These are phyloP conservation scores for Solanum aculeatissimum DNA, from an alignment of 305 asterid species.

Conservation along the genomic window DNA sequence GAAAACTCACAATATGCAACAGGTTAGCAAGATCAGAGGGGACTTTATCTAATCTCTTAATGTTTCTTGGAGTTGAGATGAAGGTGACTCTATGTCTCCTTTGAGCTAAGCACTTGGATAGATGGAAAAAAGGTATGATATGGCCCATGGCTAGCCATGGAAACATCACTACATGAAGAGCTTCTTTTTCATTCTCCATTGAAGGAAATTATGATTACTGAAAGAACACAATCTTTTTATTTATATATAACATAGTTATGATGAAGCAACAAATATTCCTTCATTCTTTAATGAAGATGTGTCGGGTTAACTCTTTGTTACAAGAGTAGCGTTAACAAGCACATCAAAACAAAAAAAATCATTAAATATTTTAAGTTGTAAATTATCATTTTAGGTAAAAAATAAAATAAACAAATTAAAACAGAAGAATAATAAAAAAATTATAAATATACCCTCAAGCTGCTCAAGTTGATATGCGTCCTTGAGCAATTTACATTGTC, in stretches of 20 bases:
- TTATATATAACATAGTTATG: neutral
- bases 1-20: constrained; percentile 31
- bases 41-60: constrained; percentile 34
- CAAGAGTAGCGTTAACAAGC: no score
- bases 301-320: no score
- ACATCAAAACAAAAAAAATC: no score
- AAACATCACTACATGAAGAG: constrained; percentile 70
- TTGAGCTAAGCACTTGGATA: constrained; percentile 49
- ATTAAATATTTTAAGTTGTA: no score
- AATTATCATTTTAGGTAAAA: no score
- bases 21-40: constrained; percentile 37
- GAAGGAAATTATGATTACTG: neutral
- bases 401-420: no score
- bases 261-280: neutral
- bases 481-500: no score
- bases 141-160: constrained; percentile 98
- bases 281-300: no score
- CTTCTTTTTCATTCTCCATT: constrained; percentile 27
- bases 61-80: constrained; percentile 75
- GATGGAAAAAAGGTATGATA: constrained; percentile 52
- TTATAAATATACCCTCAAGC: no score
- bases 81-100: constrained; percentile 60
- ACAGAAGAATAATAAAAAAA: no score
- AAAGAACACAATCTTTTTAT: neutral
- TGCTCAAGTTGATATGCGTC: no score